Evolutionary conservation across 208 protist species (phyloP).

Genomic region (Crithidia mellificae): DNA sequence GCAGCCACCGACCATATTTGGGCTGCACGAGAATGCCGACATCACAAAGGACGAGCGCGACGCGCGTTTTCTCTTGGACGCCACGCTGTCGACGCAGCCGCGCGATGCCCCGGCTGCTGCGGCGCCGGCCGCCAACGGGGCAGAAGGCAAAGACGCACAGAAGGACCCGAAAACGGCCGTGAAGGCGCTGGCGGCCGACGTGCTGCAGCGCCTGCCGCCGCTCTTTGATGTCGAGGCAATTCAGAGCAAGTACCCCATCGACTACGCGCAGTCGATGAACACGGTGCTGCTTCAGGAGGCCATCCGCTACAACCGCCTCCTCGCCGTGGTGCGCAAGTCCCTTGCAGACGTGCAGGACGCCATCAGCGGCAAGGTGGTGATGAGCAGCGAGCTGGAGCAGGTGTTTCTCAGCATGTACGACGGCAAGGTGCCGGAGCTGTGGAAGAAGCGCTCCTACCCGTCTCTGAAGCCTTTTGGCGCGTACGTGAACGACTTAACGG

Average conservation of each 20-base stretch:
- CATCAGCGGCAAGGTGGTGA: constrained; percentile 96
- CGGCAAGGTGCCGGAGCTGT: constrained; percentile 90
- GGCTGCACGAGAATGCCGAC: constrained; percentile 94
- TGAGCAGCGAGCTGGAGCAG: constrained; percentile 95
- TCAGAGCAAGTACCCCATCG: constrained; percentile 81
- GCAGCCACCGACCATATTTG: constrained; percentile 92
- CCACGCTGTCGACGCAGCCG: constrained; percentile 89
- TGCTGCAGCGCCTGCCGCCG: constrained; percentile 83
- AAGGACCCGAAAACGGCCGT: constrained; percentile 88
- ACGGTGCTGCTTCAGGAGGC: constrained; percentile 94
- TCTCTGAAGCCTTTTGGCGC: constrained; percentile 95
- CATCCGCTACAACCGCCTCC: constrained; percentile 93
- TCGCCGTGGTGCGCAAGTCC: constrained; percentile 88
- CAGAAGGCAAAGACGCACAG: constrained; percentile 24
- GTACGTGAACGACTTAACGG: constrained; percentile 95
- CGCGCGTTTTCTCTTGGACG: constrained; percentile 80
- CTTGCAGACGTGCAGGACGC: constrained; percentile 95
- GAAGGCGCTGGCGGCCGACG: constrained; percentile 82
- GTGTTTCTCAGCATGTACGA: constrained; percentile 95
- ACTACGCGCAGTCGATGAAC: constrained; percentile 96
- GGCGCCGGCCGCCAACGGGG: not conserved
- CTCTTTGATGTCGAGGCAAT: constrained; percentile 93
- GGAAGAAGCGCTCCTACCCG: constrained; percentile 93
- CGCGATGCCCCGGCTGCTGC: constrained; percentile 46
- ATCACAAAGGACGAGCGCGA: constrained; percentile 95